Conservation (phyloP, 2,329 filamentous ascomycete species). For the Karstenula rhodostoma region DNA sequence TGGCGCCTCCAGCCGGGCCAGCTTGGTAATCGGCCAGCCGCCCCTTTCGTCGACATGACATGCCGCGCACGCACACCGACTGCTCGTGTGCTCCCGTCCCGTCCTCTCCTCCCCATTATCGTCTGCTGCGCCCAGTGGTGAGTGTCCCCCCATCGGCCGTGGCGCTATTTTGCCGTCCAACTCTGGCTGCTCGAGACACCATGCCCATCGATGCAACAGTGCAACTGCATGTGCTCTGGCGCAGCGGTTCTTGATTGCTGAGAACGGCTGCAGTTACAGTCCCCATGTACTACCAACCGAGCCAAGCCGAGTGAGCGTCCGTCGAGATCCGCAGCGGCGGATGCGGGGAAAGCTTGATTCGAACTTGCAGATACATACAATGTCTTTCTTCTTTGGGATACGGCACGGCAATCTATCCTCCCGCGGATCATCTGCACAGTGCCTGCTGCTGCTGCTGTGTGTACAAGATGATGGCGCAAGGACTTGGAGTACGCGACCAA, state of each 20-base stretch:
- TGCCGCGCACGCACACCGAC: slow-evolving; percentile 21
- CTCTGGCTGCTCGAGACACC: too few species aligned
- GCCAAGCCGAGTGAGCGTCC: slow-evolving; percentile 19
- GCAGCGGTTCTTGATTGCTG: not conserved
- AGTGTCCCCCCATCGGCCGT: too few species aligned
- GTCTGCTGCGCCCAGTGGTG: not conserved
- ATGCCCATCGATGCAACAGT: too few species aligned
- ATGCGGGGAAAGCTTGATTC: slow-evolving; percentile 44
- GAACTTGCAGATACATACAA: not conserved
- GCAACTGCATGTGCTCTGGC: not conserved
- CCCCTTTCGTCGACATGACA: not conserved
- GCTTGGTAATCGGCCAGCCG: not conserved
- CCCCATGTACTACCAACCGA: slow-evolving; percentile 2
- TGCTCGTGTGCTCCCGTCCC: slow-evolving; percentile 4
- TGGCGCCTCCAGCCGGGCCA: not conserved
- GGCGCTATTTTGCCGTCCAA: too few species aligned
- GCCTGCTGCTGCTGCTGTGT: not conserved
- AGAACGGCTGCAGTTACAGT: slow-evolving; percentile 12
- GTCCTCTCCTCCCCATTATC: not conserved
- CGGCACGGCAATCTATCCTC: not conserved
- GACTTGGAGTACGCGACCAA: slow-evolving; percentile 3
- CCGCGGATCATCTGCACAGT: not conserved
- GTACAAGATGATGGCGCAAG: not conserved
- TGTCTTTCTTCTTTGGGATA: not conserved
- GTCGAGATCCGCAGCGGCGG: slow-evolving; percentile 19